These are phyloP conservation scores for Phalaenopsis equestris DNA, from an alignment of 106 monocot genomes.

Conservation along the genomic window DNA sequence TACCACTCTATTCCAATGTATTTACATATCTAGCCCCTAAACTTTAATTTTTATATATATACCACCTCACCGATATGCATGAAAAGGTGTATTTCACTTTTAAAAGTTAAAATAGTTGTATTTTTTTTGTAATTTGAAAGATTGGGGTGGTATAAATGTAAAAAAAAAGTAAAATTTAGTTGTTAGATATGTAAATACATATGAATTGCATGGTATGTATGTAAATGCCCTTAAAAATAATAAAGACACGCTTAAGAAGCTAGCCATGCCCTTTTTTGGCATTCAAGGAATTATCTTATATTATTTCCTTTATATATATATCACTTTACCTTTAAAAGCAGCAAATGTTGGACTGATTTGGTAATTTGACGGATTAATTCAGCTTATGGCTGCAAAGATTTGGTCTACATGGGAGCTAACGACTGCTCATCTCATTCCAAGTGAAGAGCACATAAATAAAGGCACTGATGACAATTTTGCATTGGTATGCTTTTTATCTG, in stretches of 20 bases:
- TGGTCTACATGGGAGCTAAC: conserved; percentile 96
- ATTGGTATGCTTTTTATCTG: conserved; percentile 34
- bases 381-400: conserved; percentile 75
- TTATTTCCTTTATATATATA: not conserved
- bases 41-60: too few species aligned
- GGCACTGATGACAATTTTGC: conserved; percentile 83
- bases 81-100: too few species aligned
- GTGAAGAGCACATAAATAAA: conserved; percentile 68
- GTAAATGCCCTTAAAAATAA: not conserved
- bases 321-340: not conserved
- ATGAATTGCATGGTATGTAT: too few species aligned
- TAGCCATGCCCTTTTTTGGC: conserved; percentile 19
- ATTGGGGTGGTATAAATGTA: too few species aligned
- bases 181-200: too few species aligned
- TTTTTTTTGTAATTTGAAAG: too few species aligned
- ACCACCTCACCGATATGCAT: too few species aligned
- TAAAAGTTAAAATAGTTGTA: too few species aligned
- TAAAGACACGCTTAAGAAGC: not conserved
- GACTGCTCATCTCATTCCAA: conserved; percentile 90
- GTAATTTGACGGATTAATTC: conserved; percentile 9
- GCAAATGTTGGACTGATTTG: not conserved
- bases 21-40: too few species aligned
- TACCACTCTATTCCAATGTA: too few species aligned
- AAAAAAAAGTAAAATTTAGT: too few species aligned
- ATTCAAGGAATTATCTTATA: not conserved